These are phyloP conservation scores for Trichoderma sp. DNA, from an alignment of 2,329 filamentous ascomycete genomes.

Conservation along the genomic window DNA sequence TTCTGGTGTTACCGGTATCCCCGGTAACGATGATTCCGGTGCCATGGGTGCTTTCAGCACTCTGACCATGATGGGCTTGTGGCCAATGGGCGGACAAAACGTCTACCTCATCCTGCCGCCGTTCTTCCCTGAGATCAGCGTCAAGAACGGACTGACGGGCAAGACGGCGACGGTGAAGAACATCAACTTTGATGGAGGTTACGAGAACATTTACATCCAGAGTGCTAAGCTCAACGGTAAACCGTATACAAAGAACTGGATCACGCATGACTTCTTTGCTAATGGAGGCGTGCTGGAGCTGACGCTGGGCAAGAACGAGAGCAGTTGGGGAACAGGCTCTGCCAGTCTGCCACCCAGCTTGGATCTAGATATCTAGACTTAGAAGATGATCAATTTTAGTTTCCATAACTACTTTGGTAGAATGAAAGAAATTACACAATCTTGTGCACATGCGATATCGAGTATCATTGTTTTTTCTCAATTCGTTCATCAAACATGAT, in stretches of 20 bases:
- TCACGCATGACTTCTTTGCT: slow-evolving; percentile 61
- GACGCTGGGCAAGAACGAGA: slow-evolving; percentile 53
- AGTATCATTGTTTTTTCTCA: not conserved
- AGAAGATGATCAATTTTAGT: not conserved
- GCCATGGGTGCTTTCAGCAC: slow-evolving; percentile 56
- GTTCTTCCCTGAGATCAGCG: slow-evolving; percentile 49
- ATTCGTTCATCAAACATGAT: not conserved
- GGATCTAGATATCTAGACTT: not conserved
- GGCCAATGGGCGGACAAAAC: slow-evolving; percentile 55
- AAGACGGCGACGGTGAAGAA: slow-evolving; percentile 34
- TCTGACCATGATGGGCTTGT: slow-evolving; percentile 54
- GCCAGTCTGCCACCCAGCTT: slow-evolving; percentile 12
- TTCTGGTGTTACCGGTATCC: slow-evolving; percentile 58
- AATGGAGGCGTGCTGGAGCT: slow-evolving; percentile 60
- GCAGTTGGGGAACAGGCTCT: slow-evolving; percentile 28
- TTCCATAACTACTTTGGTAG: not conserved
- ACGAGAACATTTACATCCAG: slow-evolving; percentile 59
- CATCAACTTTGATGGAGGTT: slow-evolving; percentile 42
- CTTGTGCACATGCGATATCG: not conserved
- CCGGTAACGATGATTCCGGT: slow-evolving; percentile 55
- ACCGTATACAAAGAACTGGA: slow-evolving; percentile 59
- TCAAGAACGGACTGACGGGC: slow-evolving; percentile 33
- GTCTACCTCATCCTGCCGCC: slow-evolving; percentile 54
- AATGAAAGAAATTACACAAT: not conserved
- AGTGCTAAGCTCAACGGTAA: slow-evolving; percentile 57